Evolutionary conservation across 2,329 filamentous ascomycete genomes (phyloP).

Genomic region (Cadophora luteo-olivacea): DNA sequence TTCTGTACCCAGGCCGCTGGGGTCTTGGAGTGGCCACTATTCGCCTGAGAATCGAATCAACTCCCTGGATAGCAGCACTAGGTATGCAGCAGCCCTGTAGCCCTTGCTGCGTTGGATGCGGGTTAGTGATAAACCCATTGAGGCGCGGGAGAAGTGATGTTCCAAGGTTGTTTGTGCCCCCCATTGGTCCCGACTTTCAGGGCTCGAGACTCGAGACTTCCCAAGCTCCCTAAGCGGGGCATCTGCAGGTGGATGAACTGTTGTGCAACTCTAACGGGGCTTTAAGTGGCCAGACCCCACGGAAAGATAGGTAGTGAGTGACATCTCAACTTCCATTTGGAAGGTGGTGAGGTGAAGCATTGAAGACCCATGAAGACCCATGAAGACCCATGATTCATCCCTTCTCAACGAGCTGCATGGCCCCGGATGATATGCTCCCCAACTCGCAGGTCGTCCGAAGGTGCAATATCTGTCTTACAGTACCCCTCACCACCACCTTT

Average conservation of each 20-base stretch:
- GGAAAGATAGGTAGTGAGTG: slow-evolving; percentile 10
- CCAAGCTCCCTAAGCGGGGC: not conserved
- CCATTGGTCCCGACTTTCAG: slow-evolving; percentile 8
- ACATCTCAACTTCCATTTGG: slow-evolving; percentile 9
- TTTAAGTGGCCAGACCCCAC: slow-evolving; percentile 8
- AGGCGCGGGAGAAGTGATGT: not conserved
- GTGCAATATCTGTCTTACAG: not conserved
- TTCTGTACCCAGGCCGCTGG: slow-evolving; percentile 11
- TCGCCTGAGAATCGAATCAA: slow-evolving; percentile 9
- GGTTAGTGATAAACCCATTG: not conserved
- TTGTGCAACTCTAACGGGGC: not conserved
- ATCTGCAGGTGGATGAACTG: slow-evolving; percentile 10
- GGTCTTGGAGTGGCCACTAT: slow-evolving; percentile 2
- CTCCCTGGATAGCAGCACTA: not conserved
- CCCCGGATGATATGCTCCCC: slow-evolving; percentile 5
- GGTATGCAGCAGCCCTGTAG: not conserved
- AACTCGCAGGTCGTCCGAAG: not conserved
- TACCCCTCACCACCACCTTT: slow-evolving; percentile 10
- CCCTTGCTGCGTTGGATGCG: slow-evolving; percentile 9
- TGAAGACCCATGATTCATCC: slow-evolving; percentile 1
- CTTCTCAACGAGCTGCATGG: slow-evolving; percentile 5
- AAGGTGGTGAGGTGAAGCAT: slow-evolving; percentile 7
- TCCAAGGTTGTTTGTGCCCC: slow-evolving; percentile 5
- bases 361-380: not conserved
- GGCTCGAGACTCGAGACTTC: not conserved